Percentiles rank a stretch among this genome's conserved stretches.
Conservation (phyloP, 1,139 yeast species). For the Entelexis sorbosivorans region DNA sequence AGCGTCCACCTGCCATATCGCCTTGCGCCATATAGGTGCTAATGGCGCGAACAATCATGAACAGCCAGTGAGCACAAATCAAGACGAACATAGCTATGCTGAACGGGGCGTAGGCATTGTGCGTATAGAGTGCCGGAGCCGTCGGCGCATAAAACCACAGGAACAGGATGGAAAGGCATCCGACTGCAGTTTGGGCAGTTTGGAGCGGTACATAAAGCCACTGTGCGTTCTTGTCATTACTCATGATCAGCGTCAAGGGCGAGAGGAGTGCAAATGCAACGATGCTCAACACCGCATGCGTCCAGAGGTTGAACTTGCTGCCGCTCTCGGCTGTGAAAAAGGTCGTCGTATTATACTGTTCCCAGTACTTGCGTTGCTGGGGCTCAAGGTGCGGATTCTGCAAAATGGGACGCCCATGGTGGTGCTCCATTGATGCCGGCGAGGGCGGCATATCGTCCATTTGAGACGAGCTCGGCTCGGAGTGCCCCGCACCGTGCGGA, state of each 20-base stretch:
- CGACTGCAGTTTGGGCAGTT: constrained; percentile 40
- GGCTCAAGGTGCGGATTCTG: constrained; percentile 52
- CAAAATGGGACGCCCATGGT: constrained; percentile 70
- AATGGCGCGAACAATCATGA: constrained; percentile 41
- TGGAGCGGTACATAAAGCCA: constrained; percentile 49
- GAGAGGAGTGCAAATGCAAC: constrained; percentile 47
- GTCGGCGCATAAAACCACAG: constrained; percentile 51
- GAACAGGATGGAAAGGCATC: constrained; percentile 44
- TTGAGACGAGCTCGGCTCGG: not conserved
- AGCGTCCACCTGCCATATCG: not conserved
- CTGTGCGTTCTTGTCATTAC: constrained; percentile 43
- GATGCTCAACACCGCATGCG: constrained; percentile 44
- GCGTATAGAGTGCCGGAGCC: constrained; percentile 63
- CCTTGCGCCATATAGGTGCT: constrained; percentile 15
- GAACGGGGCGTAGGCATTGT: constrained; percentile 60
- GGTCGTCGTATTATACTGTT: constrained; percentile 66
- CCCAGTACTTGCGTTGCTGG: constrained; percentile 70
- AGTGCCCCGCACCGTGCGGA: not conserved
- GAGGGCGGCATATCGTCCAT: constrained; percentile 26
- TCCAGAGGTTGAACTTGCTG: constrained; percentile 43
- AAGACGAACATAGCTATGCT: constrained; percentile 48
- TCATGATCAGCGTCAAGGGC: constrained; percentile 59
- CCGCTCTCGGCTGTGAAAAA: constrained; percentile 46
- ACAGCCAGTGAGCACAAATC: constrained; percentile 42
- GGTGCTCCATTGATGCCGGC: constrained; percentile 27